These are phyloP conservation scores for Pilaira anomala DNA, from an alignment of 192 early-diverging fungal species.

Conservation along the genomic window DNA sequence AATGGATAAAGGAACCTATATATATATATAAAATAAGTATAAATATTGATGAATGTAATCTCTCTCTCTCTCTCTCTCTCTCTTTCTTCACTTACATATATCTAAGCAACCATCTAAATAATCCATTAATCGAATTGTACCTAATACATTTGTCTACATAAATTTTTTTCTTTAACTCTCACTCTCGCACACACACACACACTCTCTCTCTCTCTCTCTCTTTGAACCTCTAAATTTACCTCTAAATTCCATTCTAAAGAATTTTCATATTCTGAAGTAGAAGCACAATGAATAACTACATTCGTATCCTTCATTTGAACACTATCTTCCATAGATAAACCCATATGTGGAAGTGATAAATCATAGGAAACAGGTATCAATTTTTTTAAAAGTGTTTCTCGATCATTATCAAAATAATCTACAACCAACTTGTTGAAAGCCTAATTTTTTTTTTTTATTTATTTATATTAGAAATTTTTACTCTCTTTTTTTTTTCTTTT, in stretches of 20 bases:
- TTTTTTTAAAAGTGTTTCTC: slow-evolving; percentile 25
- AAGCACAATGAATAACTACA: slow-evolving; percentile 47
- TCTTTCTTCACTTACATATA: neutral
- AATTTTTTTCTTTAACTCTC: too few relatives aligned
- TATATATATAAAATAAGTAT: neutral
- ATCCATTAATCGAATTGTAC: slow-evolving; percentile 34
- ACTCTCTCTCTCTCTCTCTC: too few relatives aligned
- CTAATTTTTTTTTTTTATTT: slow-evolving; percentile 20
- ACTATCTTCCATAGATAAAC: slow-evolving; percentile 37
- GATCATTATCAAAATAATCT: neutral
- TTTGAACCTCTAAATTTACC: slow-evolving; percentile 4
- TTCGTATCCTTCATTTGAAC: slow-evolving; percentile 31
- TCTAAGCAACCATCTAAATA: slow-evolving; percentile 11
- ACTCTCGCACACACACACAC: too few relatives aligned
- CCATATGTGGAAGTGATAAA: slow-evolving; percentile 37
- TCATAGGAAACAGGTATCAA: slow-evolving; percentile 44
- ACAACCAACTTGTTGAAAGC: slow-evolving; percentile 29
- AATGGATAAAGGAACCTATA: slow-evolving; percentile 29
- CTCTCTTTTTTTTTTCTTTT: slow-evolving; percentile 4
- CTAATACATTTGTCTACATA: slow-evolving; percentile 28
- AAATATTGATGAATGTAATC: neutral
- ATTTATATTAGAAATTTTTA: slow-evolving; percentile 31
- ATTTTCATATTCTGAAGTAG: slow-evolving; percentile 43
- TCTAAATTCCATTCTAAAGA: slow-evolving; percentile 41
- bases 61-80: too few relatives aligned